Percentiles rank a stretch among this genome's conserved stretches.
phyloP scores from a whole-genome alignment of 2,329 filamentous ascomycete species.

The Cladophialophora immunda region DNA sequence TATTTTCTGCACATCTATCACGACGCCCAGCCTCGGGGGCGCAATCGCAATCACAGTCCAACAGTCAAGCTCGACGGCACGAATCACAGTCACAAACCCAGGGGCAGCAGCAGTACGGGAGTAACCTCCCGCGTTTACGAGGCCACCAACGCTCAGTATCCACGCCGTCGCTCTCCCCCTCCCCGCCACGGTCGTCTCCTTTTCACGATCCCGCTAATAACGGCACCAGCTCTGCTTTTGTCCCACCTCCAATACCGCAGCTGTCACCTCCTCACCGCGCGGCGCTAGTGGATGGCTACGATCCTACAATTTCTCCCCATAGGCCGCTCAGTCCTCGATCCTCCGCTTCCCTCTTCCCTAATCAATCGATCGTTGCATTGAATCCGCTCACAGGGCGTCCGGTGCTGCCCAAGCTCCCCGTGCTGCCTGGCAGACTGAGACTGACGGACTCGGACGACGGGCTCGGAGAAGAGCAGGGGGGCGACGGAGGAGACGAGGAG shows the following conservation, averaged over 20 bases:
- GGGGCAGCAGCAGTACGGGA: slow-evolving; percentile 10
- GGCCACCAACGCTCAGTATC: slow-evolving; percentile 32
- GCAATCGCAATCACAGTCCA: slow-evolving; percentile 24
- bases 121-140: slow-evolving; percentile 8
- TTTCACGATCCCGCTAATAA: slow-evolving; percentile 16
- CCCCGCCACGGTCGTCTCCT: slow-evolving; percentile 28
- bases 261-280: slow-evolving; percentile 25
- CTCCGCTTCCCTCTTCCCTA: slow-evolving; percentile 34
- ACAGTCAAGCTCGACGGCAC: slow-evolving; percentile 2
- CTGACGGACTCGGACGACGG: slow-evolving; percentile 51
- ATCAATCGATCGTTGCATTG: slow-evolving; percentile 38
- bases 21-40: slow-evolving; percentile 48
- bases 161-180: slow-evolving; percentile 33
- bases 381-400: slow-evolving; percentile 40
- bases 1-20: slow-evolving; percentile 55
- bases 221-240: slow-evolving; percentile 10
- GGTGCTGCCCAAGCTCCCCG: slow-evolving; percentile 47
- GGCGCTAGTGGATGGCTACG: slow-evolving; percentile 30
- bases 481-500: slow-evolving; percentile 53
- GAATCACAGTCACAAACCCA: slow-evolving; percentile 22
- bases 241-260: slow-evolving; percentile 18
- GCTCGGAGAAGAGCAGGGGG: slow-evolving; percentile 48
- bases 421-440: slow-evolving; percentile 49
- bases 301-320: slow-evolving; percentile 36
- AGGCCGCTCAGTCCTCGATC: slow-evolving; percentile 36